Percentiles rank a stretch among this genome's conserved stretches.
phyloP scores from a whole-genome alignment of 805 yeast species.

The Sugiyamaella floridensis region DNA sequence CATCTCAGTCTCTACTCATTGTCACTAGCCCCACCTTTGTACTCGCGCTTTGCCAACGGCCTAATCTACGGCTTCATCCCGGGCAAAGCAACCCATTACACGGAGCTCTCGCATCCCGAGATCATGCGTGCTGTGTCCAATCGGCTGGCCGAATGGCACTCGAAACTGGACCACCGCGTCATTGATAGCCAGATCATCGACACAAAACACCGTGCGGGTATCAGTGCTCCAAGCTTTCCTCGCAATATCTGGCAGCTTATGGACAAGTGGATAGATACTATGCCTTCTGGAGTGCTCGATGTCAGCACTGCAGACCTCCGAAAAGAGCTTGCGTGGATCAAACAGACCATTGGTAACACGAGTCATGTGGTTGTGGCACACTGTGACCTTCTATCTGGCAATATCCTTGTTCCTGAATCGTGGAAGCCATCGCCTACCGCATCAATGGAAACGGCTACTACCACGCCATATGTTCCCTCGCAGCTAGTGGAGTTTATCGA shows the following conservation, averaged over 20 bases:
- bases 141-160: constrained; percentile 67
- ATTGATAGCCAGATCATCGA: constrained; percentile 34
- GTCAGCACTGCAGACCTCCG: constrained; percentile 36
- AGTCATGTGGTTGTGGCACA: constrained; percentile 50
- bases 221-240: constrained; percentile 18
- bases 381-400: constrained; percentile 69
- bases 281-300: constrained; percentile 43
- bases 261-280: constrained; percentile 53
- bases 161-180: constrained; percentile 37
- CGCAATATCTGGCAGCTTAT: constrained; percentile 53
- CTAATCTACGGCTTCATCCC: constrained; percentile 61
- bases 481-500: constrained; percentile 55
- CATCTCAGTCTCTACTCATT: constrained; percentile 56
- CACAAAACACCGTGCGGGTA: constrained; percentile 35
- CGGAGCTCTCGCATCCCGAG: constrained; percentile 43
- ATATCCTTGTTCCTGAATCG: constrained; percentile 52
- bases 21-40: constrained; percentile 59
- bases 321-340: constrained; percentile 52
- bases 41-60: constrained; percentile 65
- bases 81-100: constrained; percentile 53
- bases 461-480: constrained; percentile 7
- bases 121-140: constrained; percentile 56
- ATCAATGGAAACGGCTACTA: background rate
- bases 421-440: constrained; percentile 15
- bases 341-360: constrained; percentile 32